Evolutionary conservation across 2,329 filamentous ascomycete genomes (phyloP).

Genomic region (Corniculantispora saksenae): DNA sequence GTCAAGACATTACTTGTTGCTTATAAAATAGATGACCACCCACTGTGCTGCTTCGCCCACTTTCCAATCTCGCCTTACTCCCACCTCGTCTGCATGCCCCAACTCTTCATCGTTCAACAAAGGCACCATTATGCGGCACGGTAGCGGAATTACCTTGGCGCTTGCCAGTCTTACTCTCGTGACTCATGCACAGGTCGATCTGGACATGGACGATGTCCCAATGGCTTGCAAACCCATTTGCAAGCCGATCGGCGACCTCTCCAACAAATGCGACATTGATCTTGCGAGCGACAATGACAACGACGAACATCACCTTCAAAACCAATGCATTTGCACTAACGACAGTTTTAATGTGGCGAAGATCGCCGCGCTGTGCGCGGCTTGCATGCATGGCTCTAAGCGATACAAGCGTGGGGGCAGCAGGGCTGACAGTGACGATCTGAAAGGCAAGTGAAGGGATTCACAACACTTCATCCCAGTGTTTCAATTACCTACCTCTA

Average conservation of each 20-base stretch:
- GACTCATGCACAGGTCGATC: conserved; percentile 31
- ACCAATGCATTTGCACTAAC: conserved; percentile 44
- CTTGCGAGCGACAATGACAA: conserved; percentile 33
- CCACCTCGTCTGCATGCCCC: too few species aligned
- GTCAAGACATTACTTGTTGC: not conserved
- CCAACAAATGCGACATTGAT: conserved; percentile 36
- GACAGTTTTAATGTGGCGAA: conserved; percentile 39
- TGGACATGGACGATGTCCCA: conserved; percentile 37
- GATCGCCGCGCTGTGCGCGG: conserved; percentile 27
- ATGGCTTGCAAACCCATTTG: conserved; percentile 37
- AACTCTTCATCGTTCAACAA: too few species aligned
- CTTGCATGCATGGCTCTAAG: not conserved
- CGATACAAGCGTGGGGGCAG: not conserved
- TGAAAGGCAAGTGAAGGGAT: not conserved
- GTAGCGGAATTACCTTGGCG: not conserved
- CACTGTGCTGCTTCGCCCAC: not conserved
- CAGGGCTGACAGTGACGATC: not conserved
- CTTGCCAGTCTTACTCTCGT: not conserved
- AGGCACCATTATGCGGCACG: not conserved
- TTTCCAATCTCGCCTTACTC: not conserved
- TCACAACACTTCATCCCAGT: too few species aligned
- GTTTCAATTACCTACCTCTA: too few species aligned
- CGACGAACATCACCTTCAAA: conserved; percentile 37
- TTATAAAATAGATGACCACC: not conserved
- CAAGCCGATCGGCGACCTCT: conserved; percentile 36